phyloP scores from a whole-genome alignment of 2,329 filamentous ascomycete genomes.

The Meredithiella fracta region DNA sequence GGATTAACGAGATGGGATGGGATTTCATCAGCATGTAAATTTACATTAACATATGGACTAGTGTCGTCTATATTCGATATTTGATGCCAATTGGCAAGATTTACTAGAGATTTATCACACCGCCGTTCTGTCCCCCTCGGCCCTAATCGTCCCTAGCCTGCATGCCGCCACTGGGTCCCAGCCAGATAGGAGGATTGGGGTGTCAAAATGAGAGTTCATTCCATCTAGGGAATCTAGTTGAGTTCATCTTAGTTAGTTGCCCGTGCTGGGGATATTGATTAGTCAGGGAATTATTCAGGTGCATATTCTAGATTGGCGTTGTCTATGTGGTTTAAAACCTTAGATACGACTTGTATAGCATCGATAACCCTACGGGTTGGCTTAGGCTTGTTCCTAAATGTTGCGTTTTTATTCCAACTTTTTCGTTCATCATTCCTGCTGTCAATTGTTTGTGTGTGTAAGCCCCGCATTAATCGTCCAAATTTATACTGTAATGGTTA shows the following conservation, averaged over 20 bases:
- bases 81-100: background rate
- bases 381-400: slow-evolving; percentile 1
- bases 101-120: slow-evolving; percentile 6
- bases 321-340: background rate
- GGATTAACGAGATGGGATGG: background rate
- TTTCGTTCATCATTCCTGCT: no score
- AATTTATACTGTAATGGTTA: no score
- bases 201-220: background rate
- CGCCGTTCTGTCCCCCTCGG: slow-evolving; percentile 3
- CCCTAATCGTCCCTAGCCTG: background rate
- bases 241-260: background rate
- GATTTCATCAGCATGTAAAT: no score
- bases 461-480: no score
- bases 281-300: background rate
- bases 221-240: background rate
- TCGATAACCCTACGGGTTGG: background rate
- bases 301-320: background rate
- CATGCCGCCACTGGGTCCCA: background rate
- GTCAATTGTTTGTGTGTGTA: no score
- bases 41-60: no score
- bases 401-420: slow-evolving; percentile 4
- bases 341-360: no score
- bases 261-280: background rate
- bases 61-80: background rate
- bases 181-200: no score